Conservation (phyloP, 208 protist genomes). For the Crithidia bombi region DNA sequence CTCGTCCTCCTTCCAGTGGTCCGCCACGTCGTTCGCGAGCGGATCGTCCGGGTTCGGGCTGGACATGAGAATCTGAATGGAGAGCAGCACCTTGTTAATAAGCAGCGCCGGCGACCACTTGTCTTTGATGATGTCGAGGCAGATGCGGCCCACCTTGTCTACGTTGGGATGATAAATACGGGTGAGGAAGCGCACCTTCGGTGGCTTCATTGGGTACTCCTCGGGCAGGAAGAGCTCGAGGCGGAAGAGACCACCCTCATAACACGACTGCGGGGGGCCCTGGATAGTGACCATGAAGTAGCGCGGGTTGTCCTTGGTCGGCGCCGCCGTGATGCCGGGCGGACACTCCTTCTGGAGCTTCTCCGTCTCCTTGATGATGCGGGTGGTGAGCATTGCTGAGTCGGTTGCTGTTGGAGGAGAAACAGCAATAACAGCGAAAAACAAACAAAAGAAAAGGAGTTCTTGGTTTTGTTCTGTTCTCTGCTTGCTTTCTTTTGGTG, state of each 20-base stretch:
- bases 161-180: constrained; percentile 99
- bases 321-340: constrained; percentile 86
- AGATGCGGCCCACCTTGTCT: constrained; percentile 98
- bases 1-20: constrained; percentile 89
- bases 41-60: constrained; percentile 99
- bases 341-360: constrained; percentile 90
- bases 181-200: constrained; percentile 98
- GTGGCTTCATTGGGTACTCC: constrained; percentile 97
- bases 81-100: constrained; percentile 99
- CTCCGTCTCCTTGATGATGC: constrained; percentile 92
- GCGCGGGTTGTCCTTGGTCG: constrained; percentile 81
- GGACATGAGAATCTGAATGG: constrained; percentile 99
- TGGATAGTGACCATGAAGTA: constrained; percentile 91
- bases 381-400: constrained; percentile 54
- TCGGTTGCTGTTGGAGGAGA: neutral
- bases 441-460: neutral
- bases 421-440: no score
- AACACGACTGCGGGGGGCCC: constrained; percentile 89
- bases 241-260: constrained; percentile 89
- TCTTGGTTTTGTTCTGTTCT: constrained; percentile 5
- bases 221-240: constrained; percentile 88
- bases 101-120: constrained; percentile 99
- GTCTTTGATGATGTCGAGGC: constrained; percentile 99
- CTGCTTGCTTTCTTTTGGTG: neutral
- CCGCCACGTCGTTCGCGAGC: constrained; percentile 98